These are phyloP conservation scores for Actinidia chinensis DNA, from an alignment of 179 eudicot genomes.

Conservation along the genomic window DNA sequence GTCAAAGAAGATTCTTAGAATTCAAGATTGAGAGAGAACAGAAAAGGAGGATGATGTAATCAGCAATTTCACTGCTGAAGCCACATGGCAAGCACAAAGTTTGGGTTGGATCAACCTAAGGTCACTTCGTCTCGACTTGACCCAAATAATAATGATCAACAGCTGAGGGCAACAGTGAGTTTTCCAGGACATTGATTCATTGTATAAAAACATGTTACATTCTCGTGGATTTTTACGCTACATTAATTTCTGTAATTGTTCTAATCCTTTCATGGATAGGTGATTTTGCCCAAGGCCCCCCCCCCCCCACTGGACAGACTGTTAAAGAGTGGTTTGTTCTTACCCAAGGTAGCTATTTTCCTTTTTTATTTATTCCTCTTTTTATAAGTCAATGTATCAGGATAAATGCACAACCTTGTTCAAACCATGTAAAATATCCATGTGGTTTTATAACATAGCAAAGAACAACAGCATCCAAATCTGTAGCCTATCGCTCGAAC, in stretches of 20 bases:
- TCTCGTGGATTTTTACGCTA: neutral
- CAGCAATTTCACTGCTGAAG: constrained; percentile 78
- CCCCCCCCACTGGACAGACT: constrained; percentile 84
- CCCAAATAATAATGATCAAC: constrained; percentile 96
- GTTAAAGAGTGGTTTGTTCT: constrained; percentile 95
- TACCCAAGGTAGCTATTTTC: constrained; percentile 66
- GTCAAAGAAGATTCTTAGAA: constrained; percentile 92
- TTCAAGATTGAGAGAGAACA: constrained; percentile 76
- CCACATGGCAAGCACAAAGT: constrained; percentile 71
- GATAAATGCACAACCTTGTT: too few species aligned
- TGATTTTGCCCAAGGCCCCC: constrained; percentile 95
- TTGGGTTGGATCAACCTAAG: constrained; percentile 85
- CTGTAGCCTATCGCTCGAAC: too few species aligned
- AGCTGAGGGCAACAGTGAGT: constrained; percentile 95
- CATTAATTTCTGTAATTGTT: neutral
- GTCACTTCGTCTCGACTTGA: constrained; percentile 96
- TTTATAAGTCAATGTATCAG: too few species aligned
- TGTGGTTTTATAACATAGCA: too few species aligned
- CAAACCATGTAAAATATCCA: too few species aligned
- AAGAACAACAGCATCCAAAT: too few species aligned
- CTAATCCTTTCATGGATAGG: constrained; percentile 42
- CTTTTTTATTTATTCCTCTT: too few species aligned
- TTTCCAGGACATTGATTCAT: constrained; percentile 11
- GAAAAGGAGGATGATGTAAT: constrained; percentile 81
- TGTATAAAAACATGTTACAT: neutral